phyloP scores from a whole-genome alignment of 768 basidiomycete genomes.

The Mycena crocata region DNA sequence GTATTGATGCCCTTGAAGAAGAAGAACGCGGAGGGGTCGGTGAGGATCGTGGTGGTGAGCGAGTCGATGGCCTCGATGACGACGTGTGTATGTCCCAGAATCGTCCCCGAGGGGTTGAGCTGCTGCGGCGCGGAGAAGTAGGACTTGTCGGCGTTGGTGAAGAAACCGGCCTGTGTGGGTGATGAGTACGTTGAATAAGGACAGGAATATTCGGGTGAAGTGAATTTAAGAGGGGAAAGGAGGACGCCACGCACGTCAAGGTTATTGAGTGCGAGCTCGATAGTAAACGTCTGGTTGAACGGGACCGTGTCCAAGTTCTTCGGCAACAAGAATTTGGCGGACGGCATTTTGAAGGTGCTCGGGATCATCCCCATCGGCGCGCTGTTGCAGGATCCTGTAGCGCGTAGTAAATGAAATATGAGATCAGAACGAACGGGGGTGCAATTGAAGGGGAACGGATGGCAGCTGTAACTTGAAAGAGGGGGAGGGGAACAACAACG shows the following conservation, averaged over 20 bases:
- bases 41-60: constrained; percentile 55
- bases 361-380: constrained; percentile 5
- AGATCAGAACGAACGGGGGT: neutral
- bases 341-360: neutral
- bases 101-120: constrained; percentile 50
- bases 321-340: constrained; percentile 1
- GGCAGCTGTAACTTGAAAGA: too few species aligned
- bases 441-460: too few species aligned
- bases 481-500: neutral
- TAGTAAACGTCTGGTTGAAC: neutral
- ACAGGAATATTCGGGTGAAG: too few species aligned
- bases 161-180: neutral
- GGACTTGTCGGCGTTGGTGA: neutral
- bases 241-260: neutral
- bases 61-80: constrained; percentile 61
- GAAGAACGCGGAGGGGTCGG: constrained; percentile 61
- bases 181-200: neutral
- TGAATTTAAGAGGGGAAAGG: neutral
- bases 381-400: neutral
- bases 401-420: neutral
- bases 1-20: constrained; percentile 48
- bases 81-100: constrained; percentile 69
- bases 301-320: neutral
- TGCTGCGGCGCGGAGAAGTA: constrained; percentile 1
- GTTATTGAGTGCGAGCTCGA: neutral